Conservation (phyloP, 202 grass and related monocot species). For the Brachypodium distachyon region DNA sequence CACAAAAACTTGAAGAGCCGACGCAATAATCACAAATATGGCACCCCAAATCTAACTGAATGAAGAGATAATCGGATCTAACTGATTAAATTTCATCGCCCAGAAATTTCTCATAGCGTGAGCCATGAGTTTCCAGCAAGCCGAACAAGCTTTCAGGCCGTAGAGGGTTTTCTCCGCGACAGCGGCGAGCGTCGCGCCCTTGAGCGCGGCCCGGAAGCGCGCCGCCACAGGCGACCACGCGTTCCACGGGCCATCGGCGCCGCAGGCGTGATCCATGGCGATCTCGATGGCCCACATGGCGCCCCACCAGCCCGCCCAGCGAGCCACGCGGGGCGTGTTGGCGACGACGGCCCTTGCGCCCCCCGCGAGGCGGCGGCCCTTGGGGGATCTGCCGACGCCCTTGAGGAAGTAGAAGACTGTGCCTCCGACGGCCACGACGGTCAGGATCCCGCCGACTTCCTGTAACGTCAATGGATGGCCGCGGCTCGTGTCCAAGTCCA, state of each 20-base stretch:
- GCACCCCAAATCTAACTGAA: no score
- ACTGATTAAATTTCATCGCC: no score
- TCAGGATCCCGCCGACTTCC: no score
- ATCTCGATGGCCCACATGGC: neutral
- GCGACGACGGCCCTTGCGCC: neutral
- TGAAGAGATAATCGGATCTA: no score
- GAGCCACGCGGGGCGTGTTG: neutral
- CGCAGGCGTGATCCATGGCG: neutral
- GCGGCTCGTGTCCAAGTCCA: no score
- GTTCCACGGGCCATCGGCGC: neutral
- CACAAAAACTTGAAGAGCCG: no score
- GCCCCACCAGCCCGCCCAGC: neutral
- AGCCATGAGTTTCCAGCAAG: neutral
- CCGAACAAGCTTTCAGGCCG: no score
- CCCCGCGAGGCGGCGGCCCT: neutral
- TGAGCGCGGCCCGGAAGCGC: neutral
- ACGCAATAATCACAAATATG: no score
- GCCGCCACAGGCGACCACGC: neutral
- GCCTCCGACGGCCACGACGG: constrained; percentile 69
- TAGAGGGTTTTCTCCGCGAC: neutral
- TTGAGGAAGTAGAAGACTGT: constrained; percentile 68
- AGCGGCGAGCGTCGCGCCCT: neutral
- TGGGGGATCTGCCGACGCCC: constrained; percentile 53
- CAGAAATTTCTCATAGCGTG: neutral
- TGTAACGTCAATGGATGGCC: no score